phyloP scores from a whole-genome alignment of 2,329 filamentous ascomycete species.

The Pseudogymnoascus sp. region DNA sequence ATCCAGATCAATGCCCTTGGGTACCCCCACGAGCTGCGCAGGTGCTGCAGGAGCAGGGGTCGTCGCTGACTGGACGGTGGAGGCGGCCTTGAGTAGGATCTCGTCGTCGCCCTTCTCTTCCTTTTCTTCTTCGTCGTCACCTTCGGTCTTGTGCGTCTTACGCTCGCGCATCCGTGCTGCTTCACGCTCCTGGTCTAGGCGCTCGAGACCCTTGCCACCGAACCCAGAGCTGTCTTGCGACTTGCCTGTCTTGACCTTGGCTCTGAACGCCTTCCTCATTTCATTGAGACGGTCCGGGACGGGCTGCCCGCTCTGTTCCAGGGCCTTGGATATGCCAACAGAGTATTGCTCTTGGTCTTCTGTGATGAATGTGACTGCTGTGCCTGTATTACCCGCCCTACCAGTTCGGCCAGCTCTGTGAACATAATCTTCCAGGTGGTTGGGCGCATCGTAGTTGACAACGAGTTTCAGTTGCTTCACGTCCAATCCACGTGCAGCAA shows the following conservation, averaged over 20 bases:
- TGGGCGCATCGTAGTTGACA: constrained; percentile 90
- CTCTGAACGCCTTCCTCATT: constrained; percentile 66
- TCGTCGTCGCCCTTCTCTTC: constrained; percentile 63
- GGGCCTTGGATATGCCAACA: constrained; percentile 77
- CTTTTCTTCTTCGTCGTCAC: constrained; percentile 71
- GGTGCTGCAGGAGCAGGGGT: constrained; percentile 27
- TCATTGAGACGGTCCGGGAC: constrained; percentile 63
- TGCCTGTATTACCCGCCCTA: constrained; percentile 87
- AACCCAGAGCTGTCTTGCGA: constrained; percentile 87
- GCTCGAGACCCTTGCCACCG: constrained; percentile 88
- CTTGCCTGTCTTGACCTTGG: constrained; percentile 88
- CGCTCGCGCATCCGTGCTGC: constrained; percentile 78
- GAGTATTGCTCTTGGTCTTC: constrained; percentile 88
- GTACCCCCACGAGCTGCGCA: constrained; percentile 36
- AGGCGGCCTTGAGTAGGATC: constrained; percentile 61
- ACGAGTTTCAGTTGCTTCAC: constrained; percentile 95
- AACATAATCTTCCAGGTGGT: constrained; percentile 94
- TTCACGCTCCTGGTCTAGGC: constrained; percentile 84
- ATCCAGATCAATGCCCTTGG: constrained; percentile 53
- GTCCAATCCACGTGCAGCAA: constrained; percentile 89
- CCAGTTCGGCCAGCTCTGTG: constrained; percentile 91
- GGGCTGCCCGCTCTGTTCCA: constrained; percentile 73
- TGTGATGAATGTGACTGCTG: constrained; percentile 88
- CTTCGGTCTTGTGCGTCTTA: constrained; percentile 82
- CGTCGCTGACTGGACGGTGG: constrained; percentile 54